These are phyloP conservation scores for Colletotrichum endophyticum DNA, from an alignment of 2,329 filamentous ascomycete genomes.

Conservation along the genomic window DNA sequence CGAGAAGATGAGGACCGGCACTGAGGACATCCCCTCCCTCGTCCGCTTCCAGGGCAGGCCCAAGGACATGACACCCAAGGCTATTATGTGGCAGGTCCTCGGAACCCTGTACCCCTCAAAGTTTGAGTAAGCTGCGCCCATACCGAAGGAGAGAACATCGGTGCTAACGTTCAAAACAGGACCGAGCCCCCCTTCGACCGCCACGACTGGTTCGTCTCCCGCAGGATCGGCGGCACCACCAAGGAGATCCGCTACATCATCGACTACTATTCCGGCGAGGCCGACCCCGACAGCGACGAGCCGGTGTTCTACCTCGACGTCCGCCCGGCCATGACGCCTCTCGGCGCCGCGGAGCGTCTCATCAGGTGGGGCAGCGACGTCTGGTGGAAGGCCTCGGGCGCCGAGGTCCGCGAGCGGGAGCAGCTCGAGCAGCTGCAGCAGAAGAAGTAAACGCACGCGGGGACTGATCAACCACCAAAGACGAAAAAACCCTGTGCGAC, in stretches of 20 bases:
- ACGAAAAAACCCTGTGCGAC: background rate
- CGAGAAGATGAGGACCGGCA: conserved; percentile 57
- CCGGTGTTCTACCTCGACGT: conserved; percentile 97
- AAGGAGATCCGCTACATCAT: conserved; percentile 93
- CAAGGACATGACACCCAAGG: conserved; percentile 89
- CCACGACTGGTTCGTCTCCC: conserved; percentile 94
- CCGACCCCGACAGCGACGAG: conserved; percentile 82
- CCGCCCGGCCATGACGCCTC: conserved; percentile 83
- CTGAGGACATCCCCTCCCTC: conserved; percentile 70
- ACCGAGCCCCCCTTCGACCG: conserved; percentile 91
- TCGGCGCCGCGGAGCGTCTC: conserved; percentile 78
- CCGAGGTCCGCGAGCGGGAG: conserved; percentile 58
- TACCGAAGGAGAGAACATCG: background rate
- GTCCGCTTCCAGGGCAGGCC: conserved; percentile 89
- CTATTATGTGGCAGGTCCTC: conserved; percentile 80
- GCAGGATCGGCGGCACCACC: conserved; percentile 69
- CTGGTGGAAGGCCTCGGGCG: conserved; percentile 89
- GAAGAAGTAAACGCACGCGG: background rate
- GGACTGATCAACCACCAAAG: background rate
- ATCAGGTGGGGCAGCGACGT: conserved; percentile 92
- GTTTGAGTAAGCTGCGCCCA: conserved; percentile 66
- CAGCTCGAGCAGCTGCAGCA: background rate
- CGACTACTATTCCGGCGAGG: conserved; percentile 89
- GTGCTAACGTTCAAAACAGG: conserved; percentile 44
- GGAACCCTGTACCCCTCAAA: conserved; percentile 79